Conservation (phyloP, 139 green algal genomes). For the Chlamydomonas eustigma region DNA sequence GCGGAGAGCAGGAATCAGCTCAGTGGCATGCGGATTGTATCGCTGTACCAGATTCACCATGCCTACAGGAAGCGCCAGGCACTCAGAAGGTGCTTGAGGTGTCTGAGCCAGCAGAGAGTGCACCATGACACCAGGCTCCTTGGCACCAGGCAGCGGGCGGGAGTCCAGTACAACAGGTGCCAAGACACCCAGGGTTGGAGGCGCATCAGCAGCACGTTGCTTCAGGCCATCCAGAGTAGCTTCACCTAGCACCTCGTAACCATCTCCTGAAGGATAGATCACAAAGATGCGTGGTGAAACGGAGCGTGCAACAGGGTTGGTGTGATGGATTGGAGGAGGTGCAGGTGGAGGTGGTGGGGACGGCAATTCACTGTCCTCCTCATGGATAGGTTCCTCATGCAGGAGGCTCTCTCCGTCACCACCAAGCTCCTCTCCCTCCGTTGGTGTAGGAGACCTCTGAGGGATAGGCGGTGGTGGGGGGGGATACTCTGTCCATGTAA, state of each 20-base stretch:
- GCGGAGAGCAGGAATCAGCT: constrained; percentile 26
- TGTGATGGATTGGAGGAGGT: constrained; percentile 18
- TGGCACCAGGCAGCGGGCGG: not conserved
- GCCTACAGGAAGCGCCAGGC: constrained; percentile 27
- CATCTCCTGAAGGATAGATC: constrained; percentile 28
- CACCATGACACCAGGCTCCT: constrained; percentile 29
- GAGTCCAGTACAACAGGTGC: not conserved
- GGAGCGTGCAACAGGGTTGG: constrained; percentile 19
- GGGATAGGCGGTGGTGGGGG: constrained; percentile 14
- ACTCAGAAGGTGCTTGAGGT: not conserved
- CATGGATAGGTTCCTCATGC: constrained; percentile 19
- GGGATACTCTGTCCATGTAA: constrained; percentile 19
- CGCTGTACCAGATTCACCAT: constrained; percentile 20
- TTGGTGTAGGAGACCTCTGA: constrained; percentile 1
- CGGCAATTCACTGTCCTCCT: constrained; percentile 32
- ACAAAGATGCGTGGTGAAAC: constrained; percentile 53
- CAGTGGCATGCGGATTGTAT: constrained; percentile 23
- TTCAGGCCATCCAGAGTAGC: constrained; percentile 9
- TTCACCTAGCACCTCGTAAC: constrained; percentile 44
- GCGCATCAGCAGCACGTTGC: not conserved
- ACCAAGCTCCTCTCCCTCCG: constrained; percentile 1
- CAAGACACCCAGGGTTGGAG: not conserved
- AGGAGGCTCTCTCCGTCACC: not conserved
- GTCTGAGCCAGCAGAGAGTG: constrained; percentile 34
- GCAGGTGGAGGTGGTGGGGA: constrained; percentile 20